Percentiles rank a stretch among this genome's conserved stretches.
Conservation (phyloP, 148 eudicot species). For the Nepenthes gracilis region DNA sequence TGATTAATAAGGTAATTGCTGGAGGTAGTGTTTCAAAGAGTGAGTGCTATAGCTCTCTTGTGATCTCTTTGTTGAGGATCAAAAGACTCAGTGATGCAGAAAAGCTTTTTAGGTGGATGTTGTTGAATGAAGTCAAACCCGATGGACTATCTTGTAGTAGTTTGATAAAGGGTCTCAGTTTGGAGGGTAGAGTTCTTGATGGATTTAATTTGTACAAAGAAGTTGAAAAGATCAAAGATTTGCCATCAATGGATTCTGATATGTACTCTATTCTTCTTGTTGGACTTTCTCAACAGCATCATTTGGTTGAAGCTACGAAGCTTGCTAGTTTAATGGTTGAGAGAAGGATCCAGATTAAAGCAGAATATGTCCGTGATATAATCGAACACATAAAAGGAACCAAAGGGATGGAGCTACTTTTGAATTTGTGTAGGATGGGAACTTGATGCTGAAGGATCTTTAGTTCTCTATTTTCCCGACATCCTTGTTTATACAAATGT, state of each 20-base stretch:
- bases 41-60: slow-evolving; percentile 62
- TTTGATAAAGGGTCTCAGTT: slow-evolving; percentile 35
- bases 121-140: slow-evolving; percentile 42
- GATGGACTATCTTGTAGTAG: slow-evolving; percentile 49
- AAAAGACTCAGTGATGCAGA: slow-evolving; percentile 45
- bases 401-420: slow-evolving; percentile 24
- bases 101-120: slow-evolving; percentile 54
- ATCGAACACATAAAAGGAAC: slow-evolving; percentile 18
- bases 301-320: slow-evolving; percentile 34
- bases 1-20: slow-evolving; percentile 30
- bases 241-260: slow-evolving; percentile 46
- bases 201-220: slow-evolving; percentile 37
- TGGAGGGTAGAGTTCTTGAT: slow-evolving; percentile 43
- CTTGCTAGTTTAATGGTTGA: slow-evolving; percentile 32
- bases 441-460: background rate
- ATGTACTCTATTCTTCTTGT: slow-evolving; percentile 42
- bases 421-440: slow-evolving; percentile 11
- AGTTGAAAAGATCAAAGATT: slow-evolving; percentile 33
- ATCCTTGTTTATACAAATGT: too few relatives aligned
- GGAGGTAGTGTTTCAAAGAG: slow-evolving; percentile 28
- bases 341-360: slow-evolving; percentile 29
- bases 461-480: too few relatives aligned
- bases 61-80: slow-evolving; percentile 33
- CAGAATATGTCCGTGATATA: slow-evolving; percentile 17
- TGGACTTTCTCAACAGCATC: slow-evolving; percentile 42